phyloP scores from a whole-genome alignment of 2,329 filamentous ascomycete genomes.

The Colletotrichum sp. region DNA sequence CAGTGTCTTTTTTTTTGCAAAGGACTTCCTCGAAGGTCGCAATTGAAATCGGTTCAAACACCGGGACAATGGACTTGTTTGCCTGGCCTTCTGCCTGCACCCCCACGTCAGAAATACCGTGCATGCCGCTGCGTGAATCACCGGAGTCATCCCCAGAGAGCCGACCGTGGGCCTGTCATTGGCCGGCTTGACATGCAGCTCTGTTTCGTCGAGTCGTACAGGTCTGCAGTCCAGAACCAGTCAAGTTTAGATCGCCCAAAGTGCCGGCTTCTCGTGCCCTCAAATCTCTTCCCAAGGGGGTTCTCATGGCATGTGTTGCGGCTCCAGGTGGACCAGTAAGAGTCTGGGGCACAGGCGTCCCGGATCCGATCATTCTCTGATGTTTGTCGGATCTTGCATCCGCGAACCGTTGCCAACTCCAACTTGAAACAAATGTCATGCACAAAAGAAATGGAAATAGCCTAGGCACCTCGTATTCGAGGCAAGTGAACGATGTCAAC shows the following conservation, averaged over 20 bases:
- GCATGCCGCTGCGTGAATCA: not conserved
- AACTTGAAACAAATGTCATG: not conserved
- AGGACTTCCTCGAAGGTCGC: not conserved
- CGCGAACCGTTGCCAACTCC: not conserved
- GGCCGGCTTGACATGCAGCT: not conserved
- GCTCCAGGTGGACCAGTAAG: not conserved
- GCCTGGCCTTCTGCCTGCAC: not conserved
- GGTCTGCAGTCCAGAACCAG: not conserved
- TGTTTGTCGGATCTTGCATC: not conserved
- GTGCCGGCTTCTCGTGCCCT: not conserved
- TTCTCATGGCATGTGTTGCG: not conserved
- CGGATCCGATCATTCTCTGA: not conserved
- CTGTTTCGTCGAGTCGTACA: not conserved
- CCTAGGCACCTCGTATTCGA: not conserved
- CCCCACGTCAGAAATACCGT: not conserved
- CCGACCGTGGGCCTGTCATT: not conserved
- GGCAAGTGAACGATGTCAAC: not conserved
- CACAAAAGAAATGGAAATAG: not conserved
- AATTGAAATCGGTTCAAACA: not conserved
- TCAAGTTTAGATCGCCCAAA: not conserved
- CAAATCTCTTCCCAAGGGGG: not conserved
- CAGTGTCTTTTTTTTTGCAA: not conserved
- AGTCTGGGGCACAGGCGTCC: not conserved
- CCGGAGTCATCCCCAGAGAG: not conserved
- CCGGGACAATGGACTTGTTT: not conserved